A percentile compares a stretch with the other conserved stretches of the same genome.
phyloP scores from a whole-genome alignment of 805 yeast genomes.

The Diddensiella santjacobensis region DNA sequence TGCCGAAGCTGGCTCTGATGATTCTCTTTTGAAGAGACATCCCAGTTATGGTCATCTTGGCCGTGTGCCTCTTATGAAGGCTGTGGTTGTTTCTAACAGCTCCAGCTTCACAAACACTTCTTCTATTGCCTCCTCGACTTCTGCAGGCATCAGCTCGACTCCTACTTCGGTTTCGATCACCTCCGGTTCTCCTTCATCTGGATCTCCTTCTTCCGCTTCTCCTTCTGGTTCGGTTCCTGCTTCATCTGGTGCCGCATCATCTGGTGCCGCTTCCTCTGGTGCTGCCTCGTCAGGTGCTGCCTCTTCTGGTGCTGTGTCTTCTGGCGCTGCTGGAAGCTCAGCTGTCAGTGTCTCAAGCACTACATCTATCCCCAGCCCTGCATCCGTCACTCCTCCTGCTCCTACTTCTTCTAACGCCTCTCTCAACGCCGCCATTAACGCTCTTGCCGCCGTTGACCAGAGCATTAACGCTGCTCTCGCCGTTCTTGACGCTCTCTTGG shows the following conservation, averaged over 20 bases:
- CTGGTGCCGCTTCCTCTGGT: not conserved
- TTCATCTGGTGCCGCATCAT: conserved; percentile 1
- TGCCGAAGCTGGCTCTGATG: not conserved
- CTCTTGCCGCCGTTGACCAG: conserved; percentile 2
- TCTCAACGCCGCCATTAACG: not conserved
- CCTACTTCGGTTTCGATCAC: not conserved
- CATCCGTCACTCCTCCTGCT: not conserved
- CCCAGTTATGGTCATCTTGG: not conserved
- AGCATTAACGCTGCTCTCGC: not conserved
- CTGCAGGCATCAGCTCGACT: not conserved
- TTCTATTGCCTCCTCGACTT: not conserved
- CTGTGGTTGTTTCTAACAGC: not conserved
- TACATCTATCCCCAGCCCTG: not conserved
- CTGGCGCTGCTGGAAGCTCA: not conserved
- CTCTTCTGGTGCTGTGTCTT: not conserved
- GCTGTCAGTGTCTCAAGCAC: conserved; percentile 1
- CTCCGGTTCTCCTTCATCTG: not conserved
- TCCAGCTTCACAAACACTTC: not conserved
- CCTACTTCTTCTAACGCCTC: not conserved
- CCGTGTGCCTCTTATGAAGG: not conserved
- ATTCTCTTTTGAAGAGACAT: not conserved
- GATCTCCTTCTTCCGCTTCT: not conserved
- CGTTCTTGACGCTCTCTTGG: not conserved
- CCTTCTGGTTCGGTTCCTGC: conserved; percentile 3
- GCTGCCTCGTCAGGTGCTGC: not conserved